phyloP scores from a whole-genome alignment of 2,329 filamentous ascomycete genomes.

The Hymenotorrendiella dingleyae region DNA sequence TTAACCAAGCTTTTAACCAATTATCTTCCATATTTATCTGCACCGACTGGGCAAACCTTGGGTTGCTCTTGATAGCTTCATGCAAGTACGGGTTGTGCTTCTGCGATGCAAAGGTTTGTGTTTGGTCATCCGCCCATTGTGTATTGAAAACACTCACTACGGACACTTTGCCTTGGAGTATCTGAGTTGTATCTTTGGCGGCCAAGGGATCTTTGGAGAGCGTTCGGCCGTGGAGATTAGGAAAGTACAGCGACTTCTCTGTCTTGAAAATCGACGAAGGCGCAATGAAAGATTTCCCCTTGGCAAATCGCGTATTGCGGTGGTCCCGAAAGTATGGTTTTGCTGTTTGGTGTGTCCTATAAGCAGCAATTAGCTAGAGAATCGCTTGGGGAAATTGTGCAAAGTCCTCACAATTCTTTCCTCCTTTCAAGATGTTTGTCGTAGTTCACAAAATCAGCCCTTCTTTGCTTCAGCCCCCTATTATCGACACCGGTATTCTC shows the following conservation, averaged over 20 bases:
- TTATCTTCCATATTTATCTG: constrained; percentile 88
- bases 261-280: constrained; percentile 78
- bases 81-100: constrained; percentile 65
- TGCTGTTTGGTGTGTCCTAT: constrained; percentile 66
- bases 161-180: constrained; percentile 66
- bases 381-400: not conserved
- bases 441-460: constrained; percentile 77
- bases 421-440: constrained; percentile 76
- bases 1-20: constrained; percentile 54
- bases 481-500: constrained; percentile 76
- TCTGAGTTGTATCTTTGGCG: constrained; percentile 65
- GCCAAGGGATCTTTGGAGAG: constrained; percentile 51
- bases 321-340: constrained; percentile 96
- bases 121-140: constrained; percentile 80
- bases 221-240: constrained; percentile 80
- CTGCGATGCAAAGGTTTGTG: constrained; percentile 61
- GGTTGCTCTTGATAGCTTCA: constrained; percentile 48
- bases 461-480: constrained; percentile 60
- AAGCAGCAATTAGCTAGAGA: not conserved
- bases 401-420: constrained; percentile 59
- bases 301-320: constrained; percentile 73
- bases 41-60: constrained; percentile 64
- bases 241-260: constrained; percentile 84
- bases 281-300: constrained; percentile 87
- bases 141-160: constrained; percentile 78